A percentile compares a stretch with the other conserved stretches of the same genome.
phyloP scores from a whole-genome alignment of 2,329 filamentous ascomycete genomes.

The Nannizzia gypsea region DNA sequence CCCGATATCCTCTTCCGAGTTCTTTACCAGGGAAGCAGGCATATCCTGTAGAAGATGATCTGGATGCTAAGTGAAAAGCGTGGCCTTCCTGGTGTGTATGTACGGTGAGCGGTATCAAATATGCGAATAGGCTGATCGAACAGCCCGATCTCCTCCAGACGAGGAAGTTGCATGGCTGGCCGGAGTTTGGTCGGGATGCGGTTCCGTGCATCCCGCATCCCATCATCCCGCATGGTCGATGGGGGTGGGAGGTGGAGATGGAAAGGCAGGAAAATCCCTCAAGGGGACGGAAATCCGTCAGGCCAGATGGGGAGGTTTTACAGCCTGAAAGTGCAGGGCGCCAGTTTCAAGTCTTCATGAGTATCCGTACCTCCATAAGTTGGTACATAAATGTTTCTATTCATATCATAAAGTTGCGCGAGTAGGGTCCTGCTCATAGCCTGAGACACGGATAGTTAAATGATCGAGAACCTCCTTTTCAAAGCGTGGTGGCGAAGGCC shows the following conservation, averaged over 20 bases:
- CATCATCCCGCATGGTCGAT: neutral
- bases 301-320: neutral
- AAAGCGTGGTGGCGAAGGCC: neutral
- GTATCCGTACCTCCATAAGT: neutral
- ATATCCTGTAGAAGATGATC: too few relatives aligned
- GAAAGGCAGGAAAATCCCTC: neutral
- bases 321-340: neutral
- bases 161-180: neutral
- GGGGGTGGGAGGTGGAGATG: neutral
- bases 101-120: neutral
- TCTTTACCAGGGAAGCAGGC: too few relatives aligned
- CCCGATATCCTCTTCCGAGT: too few relatives aligned
- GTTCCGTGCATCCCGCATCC: neutral
- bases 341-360: neutral
- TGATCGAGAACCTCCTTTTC: neutral
- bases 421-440: neutral
- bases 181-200: conserved; percentile 3
- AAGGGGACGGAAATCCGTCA: neutral
- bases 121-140: neutral
- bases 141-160: neutral
- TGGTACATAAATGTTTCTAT: neutral
- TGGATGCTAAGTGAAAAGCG: neutral
- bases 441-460: neutral
- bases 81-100: neutral
- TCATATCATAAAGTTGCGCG: neutral